Evolutionary conservation across 2,329 filamentous ascomycete genomes (phyloP), one percentile per base, ranked within the genome.

Genomic region (Hirsutella thompsonii): DNA sequence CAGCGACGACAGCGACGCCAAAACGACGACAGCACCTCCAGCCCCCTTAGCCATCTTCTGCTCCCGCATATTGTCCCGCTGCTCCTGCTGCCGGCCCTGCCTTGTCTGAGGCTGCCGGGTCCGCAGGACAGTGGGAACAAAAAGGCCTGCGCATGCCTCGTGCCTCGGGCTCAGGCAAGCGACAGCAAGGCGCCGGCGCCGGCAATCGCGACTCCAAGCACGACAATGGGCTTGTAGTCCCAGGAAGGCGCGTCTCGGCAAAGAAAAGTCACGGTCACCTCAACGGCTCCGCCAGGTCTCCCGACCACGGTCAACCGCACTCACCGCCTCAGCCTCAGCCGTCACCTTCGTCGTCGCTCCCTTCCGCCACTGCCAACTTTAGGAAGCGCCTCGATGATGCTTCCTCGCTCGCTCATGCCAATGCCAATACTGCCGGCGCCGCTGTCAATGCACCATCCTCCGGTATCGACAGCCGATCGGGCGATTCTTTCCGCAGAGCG

Each of bases 171-270:
- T 69, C 69, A 60, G 61, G 67, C 60, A 78, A 78, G 70, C 72
- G 73, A 75, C 71, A 76, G 61, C 68, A 70, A 66, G 70, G 69
- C 65, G 69, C 69, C 59, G 69, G 69, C 59, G 64, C 64, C 50
- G 81, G 70, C 66, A 73, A 79, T 61, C 78, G 79, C 67, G 81
- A 81, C 64, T 76, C 71, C 56, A 79, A 83, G 62, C 83, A 93
- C 67, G 88, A 94, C 67, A 88, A 85, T 81, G 87, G 86, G 57
- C 72, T 87, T 61, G 82, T 88, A 72, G 80, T 80, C 55, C 58
- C 62, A 44, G 58, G 55, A 39, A 65, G 61, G 51, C 62, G 62
- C 52, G 49, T 53, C 42, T 50, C 56, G 36, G 56, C 55, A 49
- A 63, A 54, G 48, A 74, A 70, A 61, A 69, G 63, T 55, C 64